Evolutionary conservation across 441 rosid genomes (phyloP).

Genomic region (Codiaeum variegatum): DNA sequence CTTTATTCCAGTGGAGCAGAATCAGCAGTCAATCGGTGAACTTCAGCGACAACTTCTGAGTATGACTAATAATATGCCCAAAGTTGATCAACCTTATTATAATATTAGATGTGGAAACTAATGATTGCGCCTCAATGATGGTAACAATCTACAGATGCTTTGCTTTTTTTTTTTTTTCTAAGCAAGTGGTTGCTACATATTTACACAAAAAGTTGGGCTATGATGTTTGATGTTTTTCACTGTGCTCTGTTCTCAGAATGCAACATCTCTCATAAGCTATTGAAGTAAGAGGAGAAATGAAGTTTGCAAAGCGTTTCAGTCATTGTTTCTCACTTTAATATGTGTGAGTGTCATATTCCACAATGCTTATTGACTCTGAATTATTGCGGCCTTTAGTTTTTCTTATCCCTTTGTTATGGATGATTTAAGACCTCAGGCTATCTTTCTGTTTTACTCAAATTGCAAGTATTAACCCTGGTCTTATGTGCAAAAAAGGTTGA

Average conservation of each 20-base stretch:
- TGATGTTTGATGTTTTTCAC: slow-evolving; percentile 8
- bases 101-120: slow-evolving; percentile 12
- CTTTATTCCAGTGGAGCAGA: slow-evolving; percentile 21
- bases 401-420: not conserved
- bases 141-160: slow-evolving; percentile 5
- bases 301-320: slow-evolving; percentile 19
- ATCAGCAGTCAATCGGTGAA: slow-evolving; percentile 15
- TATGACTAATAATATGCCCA: not conserved
- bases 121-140: slow-evolving; percentile 12
- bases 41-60: slow-evolving; percentile 12
- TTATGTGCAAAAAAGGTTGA: not conserved
- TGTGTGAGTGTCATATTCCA: slow-evolving; percentile 25
- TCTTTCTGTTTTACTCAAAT: not conserved
- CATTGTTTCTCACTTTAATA: slow-evolving; percentile 17
- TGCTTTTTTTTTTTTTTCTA: not conserved
- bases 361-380: not conserved
- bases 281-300: slow-evolving; percentile 20
- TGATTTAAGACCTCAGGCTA: not conserved
- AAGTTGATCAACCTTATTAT: slow-evolving; percentile 5
- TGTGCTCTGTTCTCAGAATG: slow-evolving; percentile 21
- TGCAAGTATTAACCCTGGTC: not conserved
- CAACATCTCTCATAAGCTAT: slow-evolving; percentile 3
- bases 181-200: not conserved
- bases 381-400: not conserved
- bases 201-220: not conserved